Percentiles rank a stretch among this genome's conserved stretches.
These are phyloP conservation scores for Melanogaster broomeanus DNA, from an alignment of 768 basidiomycete species.

Conservation along the genomic window DNA sequence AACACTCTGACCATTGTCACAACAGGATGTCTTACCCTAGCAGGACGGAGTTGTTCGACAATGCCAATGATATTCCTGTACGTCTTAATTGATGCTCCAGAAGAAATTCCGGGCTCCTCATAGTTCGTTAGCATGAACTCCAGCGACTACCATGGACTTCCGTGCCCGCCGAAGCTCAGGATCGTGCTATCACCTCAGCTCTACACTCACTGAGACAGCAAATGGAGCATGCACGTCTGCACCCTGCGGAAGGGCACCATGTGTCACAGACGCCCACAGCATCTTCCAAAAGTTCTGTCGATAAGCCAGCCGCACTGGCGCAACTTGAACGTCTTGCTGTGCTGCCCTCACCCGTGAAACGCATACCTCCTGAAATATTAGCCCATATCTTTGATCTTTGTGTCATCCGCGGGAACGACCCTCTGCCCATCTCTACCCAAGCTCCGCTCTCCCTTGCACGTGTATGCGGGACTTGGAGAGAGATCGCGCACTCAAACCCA, in stretches of 20 bases:
- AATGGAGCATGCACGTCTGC: not conserved
- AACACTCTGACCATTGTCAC: too few species aligned
- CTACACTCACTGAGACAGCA: not conserved
- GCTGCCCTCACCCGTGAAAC: slow-evolving; percentile 2
- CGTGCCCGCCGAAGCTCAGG: not conserved
- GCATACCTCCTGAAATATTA: slow-evolving; percentile 38
- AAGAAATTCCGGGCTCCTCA: not conserved
- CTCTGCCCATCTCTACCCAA: not conserved
- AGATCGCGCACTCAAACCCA: slow-evolving; percentile 9
- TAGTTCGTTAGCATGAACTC: not conserved
- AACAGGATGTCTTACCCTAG: too few species aligned
- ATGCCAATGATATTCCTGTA: too few species aligned
- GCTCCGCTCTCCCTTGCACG: slow-evolving; percentile 14
- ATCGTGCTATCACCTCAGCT: not conserved
- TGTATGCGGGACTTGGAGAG: slow-evolving; percentile 23
- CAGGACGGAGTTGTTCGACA: too few species aligned
- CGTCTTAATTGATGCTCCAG: not conserved
- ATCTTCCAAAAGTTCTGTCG: not conserved
- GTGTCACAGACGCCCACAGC: too few species aligned
- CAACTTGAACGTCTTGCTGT: not conserved
- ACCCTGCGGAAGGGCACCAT: too few species aligned
- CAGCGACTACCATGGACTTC: not conserved
- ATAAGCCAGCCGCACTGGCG: not conserved
- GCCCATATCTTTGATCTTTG: slow-evolving; percentile 10
- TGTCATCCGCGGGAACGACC: not conserved